Conservation (phyloP, 345 rosid species). For the Abelmoschus esculentus region DNA sequence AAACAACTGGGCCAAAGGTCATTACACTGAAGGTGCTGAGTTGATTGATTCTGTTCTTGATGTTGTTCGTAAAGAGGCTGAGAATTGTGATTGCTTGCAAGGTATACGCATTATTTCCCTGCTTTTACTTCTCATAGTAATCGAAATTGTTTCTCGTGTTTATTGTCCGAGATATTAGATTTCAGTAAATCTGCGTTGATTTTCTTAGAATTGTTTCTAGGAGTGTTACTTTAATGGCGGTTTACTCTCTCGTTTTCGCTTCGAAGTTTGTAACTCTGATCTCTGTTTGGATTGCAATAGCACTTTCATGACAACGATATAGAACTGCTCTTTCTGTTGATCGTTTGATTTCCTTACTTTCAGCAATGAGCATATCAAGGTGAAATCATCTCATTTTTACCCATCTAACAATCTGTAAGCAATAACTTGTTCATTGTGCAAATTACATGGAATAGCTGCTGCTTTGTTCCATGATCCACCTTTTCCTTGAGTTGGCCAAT, state of each 20-base stretch:
- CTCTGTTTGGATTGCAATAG: background rate
- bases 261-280: background rate
- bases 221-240: background rate
- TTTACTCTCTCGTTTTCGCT: background rate
- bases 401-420: background rate
- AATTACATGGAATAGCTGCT: background rate
- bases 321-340: background rate
- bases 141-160: background rate
- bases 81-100: conserved; percentile 6
- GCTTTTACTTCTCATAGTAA: background rate
- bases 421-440: background rate
- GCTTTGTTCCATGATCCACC: background rate
- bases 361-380: background rate
- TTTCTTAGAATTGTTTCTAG: background rate
- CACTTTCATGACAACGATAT: background rate
- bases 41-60: conserved; percentile 90
- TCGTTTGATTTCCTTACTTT: background rate
- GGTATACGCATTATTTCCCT: background rate
- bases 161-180: background rate
- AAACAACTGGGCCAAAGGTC: conserved; percentile 20
- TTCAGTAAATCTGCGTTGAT: background rate
- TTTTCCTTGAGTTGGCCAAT: background rate
- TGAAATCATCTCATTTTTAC: background rate
- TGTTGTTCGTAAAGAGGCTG: conserved; percentile 92
- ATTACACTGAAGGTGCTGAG: conserved; percentile 87